phyloP scores from a whole-genome alignment of 805 yeast genomes.

The Teunomyces atbi region DNA sequence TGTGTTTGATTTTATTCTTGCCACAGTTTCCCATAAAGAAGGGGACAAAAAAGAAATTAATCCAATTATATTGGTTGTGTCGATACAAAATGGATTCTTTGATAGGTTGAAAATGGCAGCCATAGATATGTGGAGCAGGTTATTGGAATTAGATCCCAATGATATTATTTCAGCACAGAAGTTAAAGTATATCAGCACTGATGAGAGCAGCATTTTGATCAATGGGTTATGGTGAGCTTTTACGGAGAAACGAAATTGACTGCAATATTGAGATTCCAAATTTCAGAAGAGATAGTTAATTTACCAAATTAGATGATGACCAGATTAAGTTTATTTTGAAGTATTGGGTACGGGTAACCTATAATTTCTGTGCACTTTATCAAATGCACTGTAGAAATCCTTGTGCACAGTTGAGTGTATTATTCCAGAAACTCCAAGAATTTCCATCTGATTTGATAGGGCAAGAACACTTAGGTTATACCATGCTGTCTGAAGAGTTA shows the following conservation, averaged over 20 bases:
- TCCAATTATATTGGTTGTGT: constrained; percentile 44
- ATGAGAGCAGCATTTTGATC: constrained; percentile 36
- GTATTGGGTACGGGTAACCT: not conserved
- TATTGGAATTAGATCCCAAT: constrained; percentile 14
- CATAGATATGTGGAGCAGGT: constrained; percentile 19
- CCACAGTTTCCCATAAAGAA: constrained; percentile 25
- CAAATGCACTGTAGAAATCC: not conserved
- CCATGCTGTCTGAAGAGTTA: not conserved
- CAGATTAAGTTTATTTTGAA: not conserved
- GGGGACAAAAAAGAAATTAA: constrained; percentile 25
- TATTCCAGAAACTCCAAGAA: not conserved
- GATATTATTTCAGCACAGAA: constrained; percentile 20
- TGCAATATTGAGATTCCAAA: too few species aligned
- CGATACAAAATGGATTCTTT: constrained; percentile 53
- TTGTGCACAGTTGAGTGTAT: not conserved
- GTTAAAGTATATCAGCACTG: constrained; percentile 34
- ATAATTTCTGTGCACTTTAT: not conserved
- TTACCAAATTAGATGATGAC: not conserved
- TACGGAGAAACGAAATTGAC: too few species aligned
- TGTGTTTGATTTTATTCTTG: constrained; percentile 32
- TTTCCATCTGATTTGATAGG: not conserved
- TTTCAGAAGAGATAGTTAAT: too few species aligned
- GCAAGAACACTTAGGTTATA: not conserved
- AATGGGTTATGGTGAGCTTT: constrained; percentile 27
- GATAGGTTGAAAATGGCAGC: constrained; percentile 26